Evolutionary conservation across 805 yeast genomes (phyloP).

Genomic region (Kuraishia borneana): DNA sequence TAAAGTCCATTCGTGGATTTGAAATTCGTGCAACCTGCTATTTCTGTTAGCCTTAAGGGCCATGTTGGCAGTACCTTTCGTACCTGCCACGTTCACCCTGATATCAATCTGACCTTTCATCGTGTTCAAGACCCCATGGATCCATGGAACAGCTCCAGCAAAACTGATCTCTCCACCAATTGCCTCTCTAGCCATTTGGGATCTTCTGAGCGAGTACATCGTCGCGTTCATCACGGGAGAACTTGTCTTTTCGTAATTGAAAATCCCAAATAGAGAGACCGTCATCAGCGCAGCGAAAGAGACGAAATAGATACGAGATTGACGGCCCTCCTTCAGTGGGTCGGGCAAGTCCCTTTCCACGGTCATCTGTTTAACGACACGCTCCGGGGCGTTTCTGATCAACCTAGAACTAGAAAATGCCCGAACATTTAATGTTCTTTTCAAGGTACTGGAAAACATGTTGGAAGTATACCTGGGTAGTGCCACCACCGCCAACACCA

Average conservation of each 20-base stretch:
- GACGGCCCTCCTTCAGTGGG: slow-evolving; percentile 45
- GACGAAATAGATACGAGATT: slow-evolving; percentile 42
- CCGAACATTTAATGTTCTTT: too few species aligned
- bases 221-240: slow-evolving; percentile 87
- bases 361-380: slow-evolving; percentile 48
- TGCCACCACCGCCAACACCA: slow-evolving; percentile 2
- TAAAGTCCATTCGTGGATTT: slow-evolving; percentile 54
- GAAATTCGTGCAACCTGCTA: slow-evolving; percentile 43
- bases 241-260: slow-evolving; percentile 87
- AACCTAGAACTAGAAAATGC: too few species aligned
- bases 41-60: slow-evolving; percentile 66
- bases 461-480: too few species aligned
- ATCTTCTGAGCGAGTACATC: slow-evolving; percentile 73
- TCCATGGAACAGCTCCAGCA: slow-evolving; percentile 77
- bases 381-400: too few species aligned
- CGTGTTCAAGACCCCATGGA: slow-evolving; percentile 73
- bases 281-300: slow-evolving; percentile 44
- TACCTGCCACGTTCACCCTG: slow-evolving; percentile 60
- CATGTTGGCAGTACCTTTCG: slow-evolving; percentile 37
- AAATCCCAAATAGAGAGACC: slow-evolving; percentile 49
- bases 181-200: slow-evolving; percentile 44
- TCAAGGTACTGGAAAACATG: too few species aligned
- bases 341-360: slow-evolving; percentile 79
- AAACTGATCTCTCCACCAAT: slow-evolving; percentile 74
- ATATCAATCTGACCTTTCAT: slow-evolving; percentile 75